phyloP scores from a whole-genome alignment of 169 alveolate species.

The Cystoisospora suis region DNA sequence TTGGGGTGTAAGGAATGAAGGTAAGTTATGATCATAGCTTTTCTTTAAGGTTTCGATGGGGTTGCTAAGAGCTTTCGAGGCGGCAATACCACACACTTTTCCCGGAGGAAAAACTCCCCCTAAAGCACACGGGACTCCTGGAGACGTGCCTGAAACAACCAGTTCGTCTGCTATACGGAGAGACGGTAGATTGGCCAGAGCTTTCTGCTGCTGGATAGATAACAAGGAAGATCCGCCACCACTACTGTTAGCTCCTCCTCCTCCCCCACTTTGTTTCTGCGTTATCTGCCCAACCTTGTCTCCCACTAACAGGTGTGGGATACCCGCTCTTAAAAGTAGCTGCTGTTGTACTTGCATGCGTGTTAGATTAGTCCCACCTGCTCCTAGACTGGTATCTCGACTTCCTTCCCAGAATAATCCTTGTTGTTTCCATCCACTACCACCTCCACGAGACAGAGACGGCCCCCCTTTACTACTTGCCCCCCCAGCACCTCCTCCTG shows the following conservation, averaged over 20 bases:
- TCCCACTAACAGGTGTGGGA: neutral
- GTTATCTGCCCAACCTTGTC: neutral
- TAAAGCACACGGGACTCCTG: constrained; percentile 9
- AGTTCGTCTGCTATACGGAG: neutral
- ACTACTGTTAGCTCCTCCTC: neutral
- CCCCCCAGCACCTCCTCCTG: too few species aligned
- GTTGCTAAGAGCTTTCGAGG: neutral
- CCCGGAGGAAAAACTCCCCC: constrained; percentile 30
- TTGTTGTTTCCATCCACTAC: too few species aligned
- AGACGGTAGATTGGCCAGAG: neutral
- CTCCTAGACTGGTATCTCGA: neutral
- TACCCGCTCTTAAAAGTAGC: constrained; percentile 15
- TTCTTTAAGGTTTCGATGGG: neutral
- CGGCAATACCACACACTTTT: neutral
- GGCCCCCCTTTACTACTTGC: too few species aligned
- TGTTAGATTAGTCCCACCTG: neutral
- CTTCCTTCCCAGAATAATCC: too few species aligned
- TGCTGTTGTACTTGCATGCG: constrained; percentile 16
- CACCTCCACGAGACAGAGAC: too few species aligned
- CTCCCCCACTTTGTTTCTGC: neutral
- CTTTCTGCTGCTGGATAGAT: neutral
- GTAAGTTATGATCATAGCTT: neutral
- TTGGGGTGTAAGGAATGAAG: constrained; percentile 4
- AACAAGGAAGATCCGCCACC: neutral
- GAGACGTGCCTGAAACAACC: neutral